These are phyloP conservation scores for Nephromyces sp. DNA, from an alignment of 169 alveolate species.

Conservation along the genomic window DNA sequence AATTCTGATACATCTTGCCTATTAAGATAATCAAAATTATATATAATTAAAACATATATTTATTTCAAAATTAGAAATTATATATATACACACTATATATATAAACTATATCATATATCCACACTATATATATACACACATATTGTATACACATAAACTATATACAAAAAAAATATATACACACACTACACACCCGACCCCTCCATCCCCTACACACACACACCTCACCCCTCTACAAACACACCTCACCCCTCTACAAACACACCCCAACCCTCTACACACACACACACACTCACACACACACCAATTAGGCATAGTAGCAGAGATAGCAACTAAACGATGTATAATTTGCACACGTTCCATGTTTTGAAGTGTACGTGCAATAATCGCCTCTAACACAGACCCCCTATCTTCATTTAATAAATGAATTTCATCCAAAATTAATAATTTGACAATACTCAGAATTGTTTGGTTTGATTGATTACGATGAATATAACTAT, in stretches of 20 bases:
- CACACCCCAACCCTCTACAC: too few relatives aligned
- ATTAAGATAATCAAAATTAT: too few relatives aligned
- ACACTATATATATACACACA: not conserved
- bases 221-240: too few relatives aligned
- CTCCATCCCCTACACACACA: too few relatives aligned
- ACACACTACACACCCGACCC: too few relatives aligned
- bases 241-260: too few relatives aligned
- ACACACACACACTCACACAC: too few relatives aligned
- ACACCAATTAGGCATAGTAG: slow-evolving; percentile 99
- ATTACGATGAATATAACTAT: slow-evolving; percentile 80
- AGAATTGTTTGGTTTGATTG: slow-evolving; percentile 74
- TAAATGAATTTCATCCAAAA: slow-evolving; percentile 75
- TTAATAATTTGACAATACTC: slow-evolving; percentile 19
- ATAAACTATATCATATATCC: not conserved
- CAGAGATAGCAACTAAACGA: slow-evolving; percentile 95
- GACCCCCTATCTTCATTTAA: slow-evolving; percentile 97
- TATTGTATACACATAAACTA: too few relatives aligned
- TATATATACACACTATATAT: not conserved
- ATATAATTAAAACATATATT: too few relatives aligned
- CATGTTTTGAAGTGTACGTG: slow-evolving; percentile 85
- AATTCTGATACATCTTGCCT: slow-evolving; percentile 87
- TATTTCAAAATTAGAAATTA: not conserved
- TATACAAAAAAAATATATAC: too few relatives aligned
- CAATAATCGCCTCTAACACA: slow-evolving; percentile 96
- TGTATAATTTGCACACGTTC: slow-evolving; percentile 48